These are phyloP conservation scores for Prillingera fragicola DNA, from an alignment of 1,284 basidiomycete genomes.

Conservation along the genomic window DNA sequence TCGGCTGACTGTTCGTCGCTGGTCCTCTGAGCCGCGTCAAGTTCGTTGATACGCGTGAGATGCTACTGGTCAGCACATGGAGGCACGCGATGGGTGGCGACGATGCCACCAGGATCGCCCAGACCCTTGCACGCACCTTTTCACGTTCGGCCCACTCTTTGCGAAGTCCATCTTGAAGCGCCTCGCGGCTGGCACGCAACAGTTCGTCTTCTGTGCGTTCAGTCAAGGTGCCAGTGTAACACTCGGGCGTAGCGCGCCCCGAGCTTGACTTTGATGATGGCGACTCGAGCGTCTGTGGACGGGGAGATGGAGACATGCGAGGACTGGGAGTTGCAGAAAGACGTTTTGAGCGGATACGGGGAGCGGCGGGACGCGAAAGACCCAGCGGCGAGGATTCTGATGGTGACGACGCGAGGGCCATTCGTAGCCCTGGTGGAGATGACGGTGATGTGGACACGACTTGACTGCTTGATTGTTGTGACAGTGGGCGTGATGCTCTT, in stretches of 20 bases:
- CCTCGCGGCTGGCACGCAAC: constrained; percentile 22
- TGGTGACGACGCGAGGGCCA: constrained; percentile 7
- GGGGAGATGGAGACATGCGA: background rate
- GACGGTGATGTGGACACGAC: background rate
- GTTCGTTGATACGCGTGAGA: constrained; percentile 12
- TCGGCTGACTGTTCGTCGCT: constrained; percentile 1
- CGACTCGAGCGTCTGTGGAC: background rate
- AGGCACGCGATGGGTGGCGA: background rate
- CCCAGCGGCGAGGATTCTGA: constrained; percentile 3
- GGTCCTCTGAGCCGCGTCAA: constrained; percentile 5
- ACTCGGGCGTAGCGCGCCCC: constrained; percentile 2
- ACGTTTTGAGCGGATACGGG: constrained; percentile 13
- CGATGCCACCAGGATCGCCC: too few relatives aligned
- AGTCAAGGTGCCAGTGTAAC: constrained; percentile 16
- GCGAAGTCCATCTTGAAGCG: constrained; percentile 28
- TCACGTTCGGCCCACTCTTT: constrained; percentile 35
- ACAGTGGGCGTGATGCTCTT: background rate
- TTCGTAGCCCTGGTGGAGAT: background rate
- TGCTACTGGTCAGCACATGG: background rate
- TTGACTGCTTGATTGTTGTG: background rate
- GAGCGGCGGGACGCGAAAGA: constrained; percentile 9
- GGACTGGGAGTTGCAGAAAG: background rate
- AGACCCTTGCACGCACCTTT: constrained; percentile 28
- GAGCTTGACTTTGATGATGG: background rate
- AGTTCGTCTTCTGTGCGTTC: constrained; percentile 36